phyloP scores from a whole-genome alignment of 192 early-diverging fungal genomes.

The Entophlyctis luteolus region DNA sequence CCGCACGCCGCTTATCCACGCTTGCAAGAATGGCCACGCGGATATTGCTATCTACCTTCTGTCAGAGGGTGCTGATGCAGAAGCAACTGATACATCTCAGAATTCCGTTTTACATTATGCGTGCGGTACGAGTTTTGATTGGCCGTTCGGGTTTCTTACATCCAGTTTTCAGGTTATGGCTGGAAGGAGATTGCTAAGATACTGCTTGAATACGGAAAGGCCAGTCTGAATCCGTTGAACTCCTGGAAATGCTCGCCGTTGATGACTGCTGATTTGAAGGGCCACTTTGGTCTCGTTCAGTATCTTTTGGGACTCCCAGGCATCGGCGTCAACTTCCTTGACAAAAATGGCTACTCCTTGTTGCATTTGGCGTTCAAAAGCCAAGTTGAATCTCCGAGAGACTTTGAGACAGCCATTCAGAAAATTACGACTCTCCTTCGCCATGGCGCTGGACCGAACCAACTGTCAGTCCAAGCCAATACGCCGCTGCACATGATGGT shows the following conservation, averaged over 20 bases:
- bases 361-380: slow-evolving; percentile 35
- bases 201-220: slow-evolving; percentile 38
- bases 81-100: slow-evolving; percentile 40
- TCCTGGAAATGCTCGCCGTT: slow-evolving; percentile 50
- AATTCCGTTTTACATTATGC: slow-evolving; percentile 54
- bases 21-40: slow-evolving; percentile 42
- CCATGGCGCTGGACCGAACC: slow-evolving; percentile 40
- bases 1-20: slow-evolving; percentile 24
- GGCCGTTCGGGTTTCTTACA: not conserved
- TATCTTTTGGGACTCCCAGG: slow-evolving; percentile 31
- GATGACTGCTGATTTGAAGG: slow-evolving; percentile 52
- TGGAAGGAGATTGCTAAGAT: slow-evolving; percentile 35
- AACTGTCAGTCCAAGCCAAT: slow-evolving; percentile 31
- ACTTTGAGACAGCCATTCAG: slow-evolving; percentile 12
- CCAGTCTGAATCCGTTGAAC: slow-evolving; percentile 39
- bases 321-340: slow-evolving; percentile 46
- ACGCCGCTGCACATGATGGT: slow-evolving; percentile 27
- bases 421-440: slow-evolving; percentile 1
- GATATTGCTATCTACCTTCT: slow-evolving; percentile 41
- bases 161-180: slow-evolving; percentile 38
- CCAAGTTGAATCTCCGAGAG: slow-evolving; percentile 1
- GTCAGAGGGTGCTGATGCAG: slow-evolving; percentile 39
- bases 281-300: slow-evolving; percentile 42
- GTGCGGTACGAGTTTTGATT: slow-evolving; percentile 17
- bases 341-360: slow-evolving; percentile 47